Conservation (phyloP, 169 alveolate genomes). For the Miamiensis avidus region DNA sequence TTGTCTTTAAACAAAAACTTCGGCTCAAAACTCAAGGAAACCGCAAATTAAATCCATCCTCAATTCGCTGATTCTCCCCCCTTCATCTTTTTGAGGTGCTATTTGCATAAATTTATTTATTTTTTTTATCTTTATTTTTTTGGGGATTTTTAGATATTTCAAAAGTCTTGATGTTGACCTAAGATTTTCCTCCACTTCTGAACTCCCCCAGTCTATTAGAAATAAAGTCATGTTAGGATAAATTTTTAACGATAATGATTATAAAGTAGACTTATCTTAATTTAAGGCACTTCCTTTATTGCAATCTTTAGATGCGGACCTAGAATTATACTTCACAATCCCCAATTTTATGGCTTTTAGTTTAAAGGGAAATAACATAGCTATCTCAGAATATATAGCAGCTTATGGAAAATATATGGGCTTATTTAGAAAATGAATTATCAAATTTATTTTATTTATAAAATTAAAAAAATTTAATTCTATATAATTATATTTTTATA, state of each 20-base stretch:
- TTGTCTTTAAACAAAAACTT: neutral
- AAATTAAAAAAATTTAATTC: too few relatives aligned
- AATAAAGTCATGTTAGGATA: neutral
- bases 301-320: neutral
- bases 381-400: neutral
- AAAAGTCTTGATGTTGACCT: neutral
- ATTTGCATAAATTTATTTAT: neutral
- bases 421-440: neutral
- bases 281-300: neutral
- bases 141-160: neutral
- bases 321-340: neutral
- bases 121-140: too few relatives aligned
- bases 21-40: neutral
- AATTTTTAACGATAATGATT: neutral
- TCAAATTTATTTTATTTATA: too few relatives aligned
- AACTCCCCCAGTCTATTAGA: neutral
- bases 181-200: neutral
- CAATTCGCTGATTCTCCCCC: neutral
- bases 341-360: neutral
- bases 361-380: neutral
- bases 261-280: neutral
- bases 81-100: neutral
- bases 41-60: neutral
- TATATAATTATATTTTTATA: too few relatives aligned
- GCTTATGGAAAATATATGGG: neutral